A percentile compares a stretch with the other conserved stretches of the same genome.
Conservation (phyloP, 805 yeast species). For the Cyberlindnera bimundalis region DNA sequence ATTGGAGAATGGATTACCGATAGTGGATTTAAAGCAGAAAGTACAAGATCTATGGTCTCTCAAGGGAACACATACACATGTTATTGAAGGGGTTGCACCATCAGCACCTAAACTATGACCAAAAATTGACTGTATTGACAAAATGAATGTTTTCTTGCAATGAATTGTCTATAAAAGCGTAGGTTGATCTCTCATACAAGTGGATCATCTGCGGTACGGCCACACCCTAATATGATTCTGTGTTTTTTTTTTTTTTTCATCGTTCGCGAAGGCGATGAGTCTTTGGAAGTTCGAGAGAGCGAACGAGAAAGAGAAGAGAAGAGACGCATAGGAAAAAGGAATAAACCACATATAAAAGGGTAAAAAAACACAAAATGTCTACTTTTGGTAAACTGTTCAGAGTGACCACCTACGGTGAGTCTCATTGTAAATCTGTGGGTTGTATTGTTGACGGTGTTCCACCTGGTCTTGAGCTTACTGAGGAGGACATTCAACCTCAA, state of each 20-base stretch:
- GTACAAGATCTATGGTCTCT: constrained; percentile 25
- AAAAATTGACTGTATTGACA: too few relatives aligned
- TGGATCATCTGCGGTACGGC: not conserved
- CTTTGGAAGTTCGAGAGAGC: not conserved
- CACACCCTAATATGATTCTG: not conserved
- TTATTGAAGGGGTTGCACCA: constrained; percentile 4
- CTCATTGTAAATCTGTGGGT: constrained; percentile 96
- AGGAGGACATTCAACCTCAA: constrained; percentile 92
- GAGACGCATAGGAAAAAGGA: too few relatives aligned
- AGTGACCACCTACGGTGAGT: constrained; percentile 97
- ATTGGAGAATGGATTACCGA: constrained; percentile 11
- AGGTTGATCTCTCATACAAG: too few relatives aligned
- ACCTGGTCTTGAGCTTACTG: constrained; percentile 84
- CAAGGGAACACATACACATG: constrained; percentile 20
- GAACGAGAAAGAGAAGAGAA: too few relatives aligned
- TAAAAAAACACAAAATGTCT: constrained; percentile 46
- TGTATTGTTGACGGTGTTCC: constrained; percentile 99
- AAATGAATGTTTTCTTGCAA: too few relatives aligned
- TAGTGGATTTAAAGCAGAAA: constrained; percentile 14
- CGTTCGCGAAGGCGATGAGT: constrained; percentile 2
- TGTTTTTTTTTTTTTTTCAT: constrained; percentile 1
- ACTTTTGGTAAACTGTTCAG: constrained; percentile 60
- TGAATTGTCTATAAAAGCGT: too few relatives aligned
- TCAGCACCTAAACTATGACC: constrained; percentile 4
- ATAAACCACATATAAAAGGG: too few relatives aligned